Percentiles rank a stretch among this genome's conserved stretches.
These are phyloP conservation scores for Emergomyces pasteurianus DNA, from an alignment of 2,329 filamentous ascomycete genomes.

Conservation along the genomic window DNA sequence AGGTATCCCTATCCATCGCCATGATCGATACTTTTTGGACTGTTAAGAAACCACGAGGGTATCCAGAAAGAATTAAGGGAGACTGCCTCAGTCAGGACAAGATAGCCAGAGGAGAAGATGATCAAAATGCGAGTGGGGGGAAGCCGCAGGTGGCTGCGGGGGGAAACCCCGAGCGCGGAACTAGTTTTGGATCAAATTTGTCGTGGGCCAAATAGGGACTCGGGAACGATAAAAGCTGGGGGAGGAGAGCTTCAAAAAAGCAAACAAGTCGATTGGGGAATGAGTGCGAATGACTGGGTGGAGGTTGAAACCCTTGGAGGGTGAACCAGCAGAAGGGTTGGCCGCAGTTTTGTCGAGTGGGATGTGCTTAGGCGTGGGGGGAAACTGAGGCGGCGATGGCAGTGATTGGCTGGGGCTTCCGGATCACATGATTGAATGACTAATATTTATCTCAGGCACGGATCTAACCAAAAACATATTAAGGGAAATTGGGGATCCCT, in stretches of 20 bases:
- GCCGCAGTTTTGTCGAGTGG: too few species aligned
- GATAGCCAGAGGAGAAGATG: not conserved
- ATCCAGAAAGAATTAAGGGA: not conserved
- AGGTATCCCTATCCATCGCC: slow-evolving; percentile 28
- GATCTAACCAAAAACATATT: too few species aligned
- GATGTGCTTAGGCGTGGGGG: too few species aligned
- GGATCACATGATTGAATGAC: not conserved
- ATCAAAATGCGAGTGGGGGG: not conserved
- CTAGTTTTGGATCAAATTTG: not conserved
- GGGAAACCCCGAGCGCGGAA: not conserved
- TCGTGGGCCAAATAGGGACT: not conserved
- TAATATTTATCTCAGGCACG: not conserved
- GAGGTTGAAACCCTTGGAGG: not conserved
- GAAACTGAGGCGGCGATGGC: too few species aligned
- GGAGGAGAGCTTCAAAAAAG: not conserved
- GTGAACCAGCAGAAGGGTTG: not conserved
- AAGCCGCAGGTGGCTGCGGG: slow-evolving; percentile 13
- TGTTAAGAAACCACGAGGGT: not conserved
- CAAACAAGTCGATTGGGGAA: not conserved
- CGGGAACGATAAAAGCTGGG: not conserved
- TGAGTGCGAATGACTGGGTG: not conserved
- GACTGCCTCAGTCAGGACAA: not conserved
- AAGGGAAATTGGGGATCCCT: too few species aligned
- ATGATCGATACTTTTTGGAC: not conserved
- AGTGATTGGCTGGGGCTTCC: not conserved